Evolutionary conservation across 2,329 filamentous ascomycete genomes (phyloP).

Genomic region (Exophiala bonariae): DNA sequence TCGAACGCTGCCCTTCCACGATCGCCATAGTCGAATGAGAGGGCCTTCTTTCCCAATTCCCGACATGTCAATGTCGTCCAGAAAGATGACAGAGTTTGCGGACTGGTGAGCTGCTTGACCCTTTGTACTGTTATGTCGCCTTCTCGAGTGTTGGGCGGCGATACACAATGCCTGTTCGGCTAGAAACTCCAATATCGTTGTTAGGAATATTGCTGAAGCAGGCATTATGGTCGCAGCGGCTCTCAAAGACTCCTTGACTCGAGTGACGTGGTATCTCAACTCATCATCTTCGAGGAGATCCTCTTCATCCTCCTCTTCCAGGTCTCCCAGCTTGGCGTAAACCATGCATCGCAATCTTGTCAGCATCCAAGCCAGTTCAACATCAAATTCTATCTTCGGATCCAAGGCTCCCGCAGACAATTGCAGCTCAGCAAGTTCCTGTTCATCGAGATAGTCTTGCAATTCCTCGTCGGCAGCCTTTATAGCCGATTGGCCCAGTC

Average conservation of each 20-base stretch:
- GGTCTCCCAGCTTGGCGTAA: slow-evolving; percentile 90
- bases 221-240: slow-evolving; percentile 73
- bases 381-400: slow-evolving; percentile 67
- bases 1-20: slow-evolving; percentile 77
- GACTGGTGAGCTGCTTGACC: slow-evolving; percentile 50
- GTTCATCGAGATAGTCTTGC: slow-evolving; percentile 79
- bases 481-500: slow-evolving; percentile 82
- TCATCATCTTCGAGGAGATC: slow-evolving; percentile 80
- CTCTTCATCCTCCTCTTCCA: slow-evolving; percentile 98
- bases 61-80: slow-evolving; percentile 91
- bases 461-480: slow-evolving; percentile 82
- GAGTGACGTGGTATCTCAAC: slow-evolving; percentile 46
- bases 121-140: slow-evolving; percentile 54
- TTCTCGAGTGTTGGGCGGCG: slow-evolving; percentile 79
- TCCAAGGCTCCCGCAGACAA: slow-evolving; percentile 55
- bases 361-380: slow-evolving; percentile 93
- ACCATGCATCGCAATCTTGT: slow-evolving; percentile 95
- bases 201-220: slow-evolving; percentile 91
- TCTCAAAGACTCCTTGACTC: slow-evolving; percentile 51
- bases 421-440: slow-evolving; percentile 65
- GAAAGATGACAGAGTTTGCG: slow-evolving; percentile 66
- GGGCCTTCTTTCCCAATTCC: slow-evolving; percentile 87
- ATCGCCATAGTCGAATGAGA: slow-evolving; percentile 85
- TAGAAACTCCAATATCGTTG: slow-evolving; percentile 90
- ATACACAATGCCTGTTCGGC: slow-evolving; percentile 88